Evolutionary conservation across 257 asterid species (phyloP).

Genomic region (Anisodus tanguticus): DNA sequence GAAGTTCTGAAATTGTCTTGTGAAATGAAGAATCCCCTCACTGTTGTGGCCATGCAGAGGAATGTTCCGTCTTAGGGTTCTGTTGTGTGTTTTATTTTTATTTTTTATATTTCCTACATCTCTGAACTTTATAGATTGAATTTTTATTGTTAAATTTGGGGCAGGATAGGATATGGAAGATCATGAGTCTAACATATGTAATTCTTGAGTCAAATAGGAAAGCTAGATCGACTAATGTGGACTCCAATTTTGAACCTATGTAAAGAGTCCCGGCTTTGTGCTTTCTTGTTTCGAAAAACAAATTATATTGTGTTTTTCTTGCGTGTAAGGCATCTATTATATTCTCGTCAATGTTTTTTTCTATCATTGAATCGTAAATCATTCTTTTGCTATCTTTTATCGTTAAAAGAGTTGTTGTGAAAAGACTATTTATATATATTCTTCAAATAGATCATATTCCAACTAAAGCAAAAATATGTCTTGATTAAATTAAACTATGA

Average conservation of each 20-base stretch:
- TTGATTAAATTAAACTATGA: no score
- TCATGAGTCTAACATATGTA: not conserved
- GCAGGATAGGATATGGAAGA: not conserved
- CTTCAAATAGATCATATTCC: no score
- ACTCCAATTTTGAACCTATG: conserved; percentile 13
- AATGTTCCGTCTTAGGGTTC: not conserved
- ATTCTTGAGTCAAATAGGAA: no score
- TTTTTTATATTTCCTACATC: not conserved
- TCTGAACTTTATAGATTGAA: not conserved
- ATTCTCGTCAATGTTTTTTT: not conserved
- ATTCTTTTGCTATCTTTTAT: no score
- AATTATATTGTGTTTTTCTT: not conserved
- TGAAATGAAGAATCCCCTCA: conserved; percentile 62
- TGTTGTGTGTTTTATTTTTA: not conserved
- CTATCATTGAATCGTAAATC: no score
- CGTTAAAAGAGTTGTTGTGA: no score
- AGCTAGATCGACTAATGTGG: not conserved
- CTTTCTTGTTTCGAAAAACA: not conserved
- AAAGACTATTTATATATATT: no score
- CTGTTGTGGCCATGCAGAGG: conserved; percentile 43
- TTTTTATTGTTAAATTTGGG: not conserved
- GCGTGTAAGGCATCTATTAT: not conserved
- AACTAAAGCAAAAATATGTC: no score
- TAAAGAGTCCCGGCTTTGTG: not conserved
- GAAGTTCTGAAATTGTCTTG: conserved; percentile 61